A percentile compares a stretch with the other conserved stretches of the same genome.
Evolutionary conservation across 352 stramenopile genomes (phyloP).

Genomic region (Phytopythium oedochilum): DNA sequence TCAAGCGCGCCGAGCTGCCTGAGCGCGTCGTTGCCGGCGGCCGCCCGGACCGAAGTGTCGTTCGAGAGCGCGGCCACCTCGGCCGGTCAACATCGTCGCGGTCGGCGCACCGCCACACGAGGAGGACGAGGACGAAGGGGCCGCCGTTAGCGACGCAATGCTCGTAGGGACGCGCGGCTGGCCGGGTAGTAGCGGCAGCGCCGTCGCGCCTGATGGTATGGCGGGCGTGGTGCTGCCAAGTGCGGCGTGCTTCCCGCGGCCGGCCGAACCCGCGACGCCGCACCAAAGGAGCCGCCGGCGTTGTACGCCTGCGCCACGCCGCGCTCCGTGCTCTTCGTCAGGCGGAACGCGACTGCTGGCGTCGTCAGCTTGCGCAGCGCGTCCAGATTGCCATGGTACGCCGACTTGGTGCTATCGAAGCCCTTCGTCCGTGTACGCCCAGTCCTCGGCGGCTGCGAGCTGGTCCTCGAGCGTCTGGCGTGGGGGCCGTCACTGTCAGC

Average conservation of each 20-base stretch:
- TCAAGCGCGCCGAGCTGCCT: slow-evolving; percentile 1
- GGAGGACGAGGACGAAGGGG: no score
- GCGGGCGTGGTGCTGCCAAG: slow-evolving; percentile 40
- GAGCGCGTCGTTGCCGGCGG: slow-evolving; percentile 31
- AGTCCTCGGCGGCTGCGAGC: slow-evolving; percentile 94
- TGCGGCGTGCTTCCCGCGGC: background rate
- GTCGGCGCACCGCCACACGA: slow-evolving; percentile 9
- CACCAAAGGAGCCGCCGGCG: no score
- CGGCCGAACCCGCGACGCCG: no score
- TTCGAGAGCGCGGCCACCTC: slow-evolving; percentile 7
- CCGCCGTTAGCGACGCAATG: no score
- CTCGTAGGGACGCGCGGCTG: no score
- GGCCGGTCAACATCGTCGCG: slow-evolving; percentile 38
- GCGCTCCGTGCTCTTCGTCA: slow-evolving; percentile 89
- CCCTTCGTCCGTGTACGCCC: slow-evolving; percentile 99
- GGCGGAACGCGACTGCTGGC: slow-evolving; percentile 92
- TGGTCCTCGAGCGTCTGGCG: slow-evolving; percentile 83
- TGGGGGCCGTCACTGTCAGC: slow-evolving; percentile 78
- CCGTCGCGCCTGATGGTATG: slow-evolving; percentile 28
- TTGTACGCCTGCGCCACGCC: slow-evolving; percentile 81
- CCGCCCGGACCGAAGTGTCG: slow-evolving; percentile 21
- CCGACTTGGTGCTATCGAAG: slow-evolving; percentile 97
- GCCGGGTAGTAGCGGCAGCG: no score
- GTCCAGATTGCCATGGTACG: slow-evolving; percentile 95
- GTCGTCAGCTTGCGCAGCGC: slow-evolving; percentile 92